Conservation (phyloP, 331 rosid genomes). For the Acacia pycnantha region DNA sequence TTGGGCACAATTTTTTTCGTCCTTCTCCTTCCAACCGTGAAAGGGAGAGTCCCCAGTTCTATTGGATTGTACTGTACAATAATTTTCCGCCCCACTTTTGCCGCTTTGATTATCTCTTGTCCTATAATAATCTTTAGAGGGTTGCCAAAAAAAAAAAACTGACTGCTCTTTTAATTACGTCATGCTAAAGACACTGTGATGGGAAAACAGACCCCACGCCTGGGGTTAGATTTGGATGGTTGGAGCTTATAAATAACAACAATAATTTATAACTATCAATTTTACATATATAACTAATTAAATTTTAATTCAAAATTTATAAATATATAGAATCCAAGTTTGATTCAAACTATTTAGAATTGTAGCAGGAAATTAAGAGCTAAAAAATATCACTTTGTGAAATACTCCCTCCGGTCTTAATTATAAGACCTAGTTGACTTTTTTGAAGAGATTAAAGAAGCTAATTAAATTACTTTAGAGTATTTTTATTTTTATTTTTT, state of each 20-base stretch:
- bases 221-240: background rate
- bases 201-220: background rate
- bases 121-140: constrained; percentile 33
- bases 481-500: too few species aligned
- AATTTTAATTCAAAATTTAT: background rate
- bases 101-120: constrained; percentile 24
- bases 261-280: background rate
- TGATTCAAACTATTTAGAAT: too few species aligned
- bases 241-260: background rate
- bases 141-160: background rate
- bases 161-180: constrained; percentile 22
- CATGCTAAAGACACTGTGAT: background rate
- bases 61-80: constrained; percentile 41
- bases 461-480: too few species aligned
- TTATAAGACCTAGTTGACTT: too few species aligned
- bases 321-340: background rate
- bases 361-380: too few species aligned
- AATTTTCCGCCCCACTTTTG: background rate
- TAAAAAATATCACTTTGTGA: background rate
- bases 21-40: background rate
- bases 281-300: background rate
- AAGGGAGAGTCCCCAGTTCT: constrained; percentile 21
- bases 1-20: constrained; percentile 20
- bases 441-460: too few species aligned
- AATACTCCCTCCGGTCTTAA: too few species aligned